These are phyloP conservation scores for Neurospora terricola DNA, from an alignment of 495 filamentous ascomycete species.

Conservation along the genomic window DNA sequence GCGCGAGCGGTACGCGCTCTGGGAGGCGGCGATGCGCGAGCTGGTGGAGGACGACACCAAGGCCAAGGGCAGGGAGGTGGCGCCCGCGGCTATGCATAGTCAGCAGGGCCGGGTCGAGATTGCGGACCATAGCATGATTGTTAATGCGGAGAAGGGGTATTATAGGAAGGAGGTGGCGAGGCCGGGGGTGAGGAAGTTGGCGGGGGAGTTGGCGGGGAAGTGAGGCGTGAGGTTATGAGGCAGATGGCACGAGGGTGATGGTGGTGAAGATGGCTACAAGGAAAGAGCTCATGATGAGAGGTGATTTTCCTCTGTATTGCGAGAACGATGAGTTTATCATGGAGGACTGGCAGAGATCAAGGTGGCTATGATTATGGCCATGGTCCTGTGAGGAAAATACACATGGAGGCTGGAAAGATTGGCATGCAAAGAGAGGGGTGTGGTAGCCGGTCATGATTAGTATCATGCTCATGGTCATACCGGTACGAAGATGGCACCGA, in stretches of 20 bases:
- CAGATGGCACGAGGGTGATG: no score
- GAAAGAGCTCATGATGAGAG: no score
- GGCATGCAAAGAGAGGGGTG: neutral
- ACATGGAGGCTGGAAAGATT: neutral
- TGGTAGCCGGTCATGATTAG: neutral
- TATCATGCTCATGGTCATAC: neutral
- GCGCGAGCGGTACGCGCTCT: slow-evolving; percentile 26
- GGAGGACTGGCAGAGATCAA: no score
- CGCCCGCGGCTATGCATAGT: slow-evolving; percentile 46
- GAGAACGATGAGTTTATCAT: no score
- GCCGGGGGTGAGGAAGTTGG: slow-evolving; percentile 10
- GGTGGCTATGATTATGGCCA: neutral
- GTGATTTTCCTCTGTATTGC: no score
- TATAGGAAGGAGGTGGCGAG: slow-evolving; percentile 27
- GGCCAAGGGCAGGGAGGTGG: slow-evolving; percentile 58
- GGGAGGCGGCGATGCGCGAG: slow-evolving; percentile 35
- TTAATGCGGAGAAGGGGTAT: slow-evolving; percentile 28
- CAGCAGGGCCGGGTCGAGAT: slow-evolving; percentile 27
- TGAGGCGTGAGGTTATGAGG: neutral
- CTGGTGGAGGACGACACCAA: slow-evolving; percentile 33
- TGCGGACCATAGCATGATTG: slow-evolving; percentile 40
- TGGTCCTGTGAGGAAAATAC: neutral
- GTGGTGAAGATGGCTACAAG: no score
- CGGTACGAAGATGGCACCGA: neutral
- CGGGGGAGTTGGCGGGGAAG: slow-evolving; percentile 10